Percentiles rank a stretch among this genome's conserved stretches.
phyloP scores from a whole-genome alignment of 1,284 basidiomycete genomes.

The Tilletia walkeri region DNA sequence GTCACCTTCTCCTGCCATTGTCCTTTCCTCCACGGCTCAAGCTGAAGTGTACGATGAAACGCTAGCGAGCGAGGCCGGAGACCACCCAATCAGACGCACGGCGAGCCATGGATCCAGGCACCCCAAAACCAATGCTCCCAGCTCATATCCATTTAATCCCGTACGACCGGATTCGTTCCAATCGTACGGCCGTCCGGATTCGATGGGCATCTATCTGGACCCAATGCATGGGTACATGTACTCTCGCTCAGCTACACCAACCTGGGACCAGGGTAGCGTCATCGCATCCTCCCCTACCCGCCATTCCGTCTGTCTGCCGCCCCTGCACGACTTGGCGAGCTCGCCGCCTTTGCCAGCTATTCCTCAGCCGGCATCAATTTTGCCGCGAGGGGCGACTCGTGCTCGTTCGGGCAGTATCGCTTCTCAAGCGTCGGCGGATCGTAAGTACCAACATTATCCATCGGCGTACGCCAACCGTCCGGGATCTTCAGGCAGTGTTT shows the following conservation, averaged over 20 bases:
- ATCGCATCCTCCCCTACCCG: slow-evolving; percentile 2
- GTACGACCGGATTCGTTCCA: background rate
- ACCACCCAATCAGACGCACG: no score
- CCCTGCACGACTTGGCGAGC: background rate
- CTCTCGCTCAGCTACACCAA: background rate
- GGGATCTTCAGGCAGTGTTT: background rate
- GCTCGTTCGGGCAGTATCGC: background rate
- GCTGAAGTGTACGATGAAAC: background rate
- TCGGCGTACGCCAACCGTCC: background rate
- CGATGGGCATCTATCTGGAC: background rate
- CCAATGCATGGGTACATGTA: background rate
- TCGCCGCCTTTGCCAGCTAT: background rate
- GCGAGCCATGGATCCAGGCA: no score
- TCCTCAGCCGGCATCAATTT: no score
- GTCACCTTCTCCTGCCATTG: background rate
- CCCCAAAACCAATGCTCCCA: no score
- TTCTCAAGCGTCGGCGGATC: background rate
- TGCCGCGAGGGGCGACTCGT: background rate
- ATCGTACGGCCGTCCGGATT: background rate
- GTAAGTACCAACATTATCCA: background rate
- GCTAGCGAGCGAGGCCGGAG: no score
- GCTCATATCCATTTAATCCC: no score
- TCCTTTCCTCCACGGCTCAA: background rate
- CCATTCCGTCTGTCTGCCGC: background rate
- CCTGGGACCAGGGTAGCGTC: background rate